Evolutionary conservation across 2,329 filamentous ascomycete genomes (phyloP), one percentile per base, ranked within the genome.

Genomic region (Ophiostoma australiae): DNA sequence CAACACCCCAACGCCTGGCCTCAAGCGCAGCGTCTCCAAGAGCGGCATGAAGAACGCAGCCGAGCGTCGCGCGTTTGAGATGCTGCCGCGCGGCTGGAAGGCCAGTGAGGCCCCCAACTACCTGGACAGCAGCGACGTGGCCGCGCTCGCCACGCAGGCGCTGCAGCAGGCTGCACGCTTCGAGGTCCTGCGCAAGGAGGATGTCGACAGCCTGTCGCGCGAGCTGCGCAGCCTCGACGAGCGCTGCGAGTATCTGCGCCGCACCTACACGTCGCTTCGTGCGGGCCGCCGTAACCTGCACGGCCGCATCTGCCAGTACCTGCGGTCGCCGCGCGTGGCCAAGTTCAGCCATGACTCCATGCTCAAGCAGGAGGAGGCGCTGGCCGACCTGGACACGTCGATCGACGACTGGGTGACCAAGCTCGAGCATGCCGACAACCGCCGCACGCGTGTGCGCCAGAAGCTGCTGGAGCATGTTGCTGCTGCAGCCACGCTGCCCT

Each of bases 381-480:
- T 94, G 13, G 87, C 89, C 1, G 91, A 93, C 78, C 85, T 94
- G 7, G 91, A 94, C 77, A 82, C 85, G 20, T 91, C 89, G 2
- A 94, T 94, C 73, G 91, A 94, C 76, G 90, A 93, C 77, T 94
- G 91, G 89, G 88, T 91, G 68, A 84, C 81, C 75, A 94, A 94
- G 80, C 85, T 94, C n/a, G 91, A 94, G 77, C 86, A 90, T 73
- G 90, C 91, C 11, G 91, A 94, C 79, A 92, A 93, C 77, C 85
- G 91, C 76, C 88, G 91, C 58, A 89, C 88, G 20, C 85, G 90
- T 7, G 88, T 94, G 65, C 86, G 91, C 52, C 91, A 94, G 78
- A 94, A 93, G 82, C 82, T 94, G 15, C 85, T 94, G 3, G 91
- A 94, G 79, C 91, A 94, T 76, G 89, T 94, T 69, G 91, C 91